A percentile compares a stretch with the other conserved stretches of the same genome.
Conservation (phyloP, 352 stramenopile genomes). For the Phytophthora chlamydospora region DNA sequence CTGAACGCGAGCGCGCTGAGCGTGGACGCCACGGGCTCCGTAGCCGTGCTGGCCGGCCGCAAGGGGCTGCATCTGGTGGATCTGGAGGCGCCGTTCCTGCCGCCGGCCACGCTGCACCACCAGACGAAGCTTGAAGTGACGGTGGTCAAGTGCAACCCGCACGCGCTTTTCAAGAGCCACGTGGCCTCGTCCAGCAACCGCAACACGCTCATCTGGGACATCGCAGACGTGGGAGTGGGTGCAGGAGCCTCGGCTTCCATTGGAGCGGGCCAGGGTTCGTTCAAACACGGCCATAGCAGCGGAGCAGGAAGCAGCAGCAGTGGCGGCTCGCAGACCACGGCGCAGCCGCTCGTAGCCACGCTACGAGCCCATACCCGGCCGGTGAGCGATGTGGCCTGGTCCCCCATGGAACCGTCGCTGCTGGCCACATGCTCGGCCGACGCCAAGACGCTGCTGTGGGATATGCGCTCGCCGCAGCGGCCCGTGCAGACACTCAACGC, state of each 20-base stretch:
- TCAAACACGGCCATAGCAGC: conserved; percentile 26
- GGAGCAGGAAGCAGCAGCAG: conserved; percentile 5
- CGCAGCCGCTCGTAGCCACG: conserved; percentile 72
- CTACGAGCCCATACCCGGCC: conserved; percentile 74
- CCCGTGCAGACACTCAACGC: conserved; percentile 75
- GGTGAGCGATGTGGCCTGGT: conserved; percentile 83
- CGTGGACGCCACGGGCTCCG: conserved; percentile 72
- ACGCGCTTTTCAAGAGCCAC: conserved; percentile 63
- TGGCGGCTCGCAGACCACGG: conserved; percentile 24
- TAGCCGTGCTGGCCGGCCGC: conserved; percentile 69
- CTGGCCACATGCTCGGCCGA: conserved; percentile 83
- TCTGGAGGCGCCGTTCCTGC: conserved; percentile 67
- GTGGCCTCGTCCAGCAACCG: conserved; percentile 84
- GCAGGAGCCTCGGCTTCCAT: conserved; percentile 25
- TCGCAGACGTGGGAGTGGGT: conserved; percentile 33
- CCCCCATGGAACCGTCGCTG: conserved; percentile 67
- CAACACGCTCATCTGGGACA: conserved; percentile 85
- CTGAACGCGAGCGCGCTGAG: conserved; percentile 72
- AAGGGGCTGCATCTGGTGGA: conserved; percentile 79
- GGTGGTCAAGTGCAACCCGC: conserved; percentile 82
- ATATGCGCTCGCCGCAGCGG: conserved; percentile 71
- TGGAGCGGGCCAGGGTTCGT: conserved; percentile 26
- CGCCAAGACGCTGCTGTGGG: conserved; percentile 83
- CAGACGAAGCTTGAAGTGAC: conserved; percentile 85
- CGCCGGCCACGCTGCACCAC: conserved; percentile 67